These are phyloP conservation scores for Nitzschia palea DNA, from an alignment of 108 stramenopile species.

Conservation along the genomic window DNA sequence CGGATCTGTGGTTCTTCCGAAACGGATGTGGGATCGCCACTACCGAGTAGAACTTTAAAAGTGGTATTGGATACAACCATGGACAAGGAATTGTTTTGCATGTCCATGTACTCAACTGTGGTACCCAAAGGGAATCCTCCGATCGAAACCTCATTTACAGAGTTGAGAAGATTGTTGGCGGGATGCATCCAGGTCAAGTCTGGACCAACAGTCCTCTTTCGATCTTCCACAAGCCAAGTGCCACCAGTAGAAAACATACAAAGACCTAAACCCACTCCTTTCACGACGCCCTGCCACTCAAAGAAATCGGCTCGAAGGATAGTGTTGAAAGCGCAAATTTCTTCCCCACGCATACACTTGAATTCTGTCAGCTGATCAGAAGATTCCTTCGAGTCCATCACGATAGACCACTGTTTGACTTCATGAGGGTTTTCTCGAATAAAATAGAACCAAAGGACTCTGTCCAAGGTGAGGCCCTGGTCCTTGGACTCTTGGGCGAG, in stretches of 20 bases:
- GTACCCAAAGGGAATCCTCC: background rate
- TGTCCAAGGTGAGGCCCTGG: background rate
- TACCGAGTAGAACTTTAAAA: background rate
- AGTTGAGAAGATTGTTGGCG: background rate
- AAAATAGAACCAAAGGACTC: constrained; percentile 2
- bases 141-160: background rate
- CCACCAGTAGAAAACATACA: background rate
- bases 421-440: background rate
- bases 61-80: background rate
- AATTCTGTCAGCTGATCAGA: background rate
- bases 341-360: background rate
- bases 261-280: background rate
- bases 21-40: background rate
- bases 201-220: background rate
- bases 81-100: background rate
- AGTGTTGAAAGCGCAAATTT: constrained; percentile 2
- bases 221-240: background rate
- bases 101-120: background rate
- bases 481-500: constrained; percentile 8
- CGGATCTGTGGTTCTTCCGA: background rate
- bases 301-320: background rate
- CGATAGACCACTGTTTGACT: background rate
- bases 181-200: background rate
- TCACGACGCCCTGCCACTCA: background rate
- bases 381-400: background rate